Conservation (phyloP, 371 early-diverging fungal genomes). For the Umbelopsis sp. region DNA sequence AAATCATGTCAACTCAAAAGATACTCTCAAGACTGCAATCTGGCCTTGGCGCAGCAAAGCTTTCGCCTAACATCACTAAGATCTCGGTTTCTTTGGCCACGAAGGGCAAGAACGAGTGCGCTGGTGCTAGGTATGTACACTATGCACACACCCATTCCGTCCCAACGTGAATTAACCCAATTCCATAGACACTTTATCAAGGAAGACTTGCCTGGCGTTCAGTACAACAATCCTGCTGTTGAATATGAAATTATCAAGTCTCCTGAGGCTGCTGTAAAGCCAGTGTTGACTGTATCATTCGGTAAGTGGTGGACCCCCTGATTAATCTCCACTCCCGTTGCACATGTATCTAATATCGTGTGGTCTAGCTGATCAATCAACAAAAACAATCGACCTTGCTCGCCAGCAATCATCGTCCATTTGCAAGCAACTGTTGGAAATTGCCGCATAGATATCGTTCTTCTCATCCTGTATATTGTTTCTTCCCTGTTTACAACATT, state of each 20-base stretch:
- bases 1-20: conserved; percentile 4
- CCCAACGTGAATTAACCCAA: neutral
- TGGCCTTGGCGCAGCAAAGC: conserved; percentile 57
- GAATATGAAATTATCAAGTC: conserved; percentile 55
- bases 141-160: neutral
- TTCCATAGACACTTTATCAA: conserved; percentile 59
- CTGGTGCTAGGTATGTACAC: conserved; percentile 57
- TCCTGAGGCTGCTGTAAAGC: conserved; percentile 48
- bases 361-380: conserved; percentile 38
- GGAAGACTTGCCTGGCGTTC: conserved; percentile 63
- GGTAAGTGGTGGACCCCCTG: conserved; percentile 33
- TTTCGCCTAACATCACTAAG: conserved; percentile 57
- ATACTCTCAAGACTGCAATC: conserved; percentile 17
- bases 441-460: neutral
- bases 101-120: conserved; percentile 58
- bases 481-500: neutral
- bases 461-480: neutral
- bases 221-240: conserved; percentile 64
- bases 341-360: no score
- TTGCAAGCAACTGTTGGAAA: conserved; percentile 51
- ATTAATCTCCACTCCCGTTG: no score
- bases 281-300: conserved; percentile 60
- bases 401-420: conserved; percentile 55
- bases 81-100: conserved; percentile 57
- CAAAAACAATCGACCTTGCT: conserved; percentile 54